These are phyloP conservation scores for Aspergillus sclerotiicarbonarius DNA, from an alignment of 495 filamentous ascomycete genomes.

Conservation along the genomic window DNA sequence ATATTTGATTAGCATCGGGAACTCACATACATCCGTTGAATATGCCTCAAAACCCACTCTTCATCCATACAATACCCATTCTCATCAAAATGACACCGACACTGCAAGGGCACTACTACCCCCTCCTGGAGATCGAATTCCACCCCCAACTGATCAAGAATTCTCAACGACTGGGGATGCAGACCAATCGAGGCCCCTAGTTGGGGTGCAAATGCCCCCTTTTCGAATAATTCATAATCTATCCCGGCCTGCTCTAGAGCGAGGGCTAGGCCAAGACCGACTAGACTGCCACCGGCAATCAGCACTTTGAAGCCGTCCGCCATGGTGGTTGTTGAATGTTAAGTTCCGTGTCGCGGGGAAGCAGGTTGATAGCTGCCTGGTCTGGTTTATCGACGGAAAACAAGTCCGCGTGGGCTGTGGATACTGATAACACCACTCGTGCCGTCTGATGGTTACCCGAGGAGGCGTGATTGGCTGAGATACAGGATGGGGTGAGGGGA, in stretches of 20 bases:
- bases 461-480: too few species aligned
- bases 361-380: too few species aligned
- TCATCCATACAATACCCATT: slow-evolving; percentile 14
- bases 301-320: slow-evolving; percentile 15
- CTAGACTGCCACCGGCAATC: slow-evolving; percentile 20
- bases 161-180: slow-evolving; percentile 13
- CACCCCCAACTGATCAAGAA: slow-evolving; percentile 19
- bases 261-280: slow-evolving; percentile 15
- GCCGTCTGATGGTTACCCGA: too few species aligned
- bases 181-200: slow-evolving; percentile 20
- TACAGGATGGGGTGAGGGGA: too few species aligned
- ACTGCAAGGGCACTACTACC: slow-evolving; percentile 13
- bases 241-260: slow-evolving; percentile 19
- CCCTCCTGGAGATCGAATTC: slow-evolving; percentile 16
- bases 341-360: too few species aligned
- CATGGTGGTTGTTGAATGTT: too few species aligned
- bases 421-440: too few species aligned
- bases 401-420: too few species aligned
- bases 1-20: too few species aligned
- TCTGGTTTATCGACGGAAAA: too few species aligned
- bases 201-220: slow-evolving; percentile 16
- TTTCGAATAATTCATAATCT: slow-evolving; percentile 20
- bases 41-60: slow-evolving; percentile 8
- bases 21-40: slow-evolving; percentile 13
- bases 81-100: slow-evolving; percentile 13